These are phyloP conservation scores for Saccharomycopsis hybrid DNA, from an alignment of 1,139 yeast genomes.

Conservation along the genomic window DNA sequence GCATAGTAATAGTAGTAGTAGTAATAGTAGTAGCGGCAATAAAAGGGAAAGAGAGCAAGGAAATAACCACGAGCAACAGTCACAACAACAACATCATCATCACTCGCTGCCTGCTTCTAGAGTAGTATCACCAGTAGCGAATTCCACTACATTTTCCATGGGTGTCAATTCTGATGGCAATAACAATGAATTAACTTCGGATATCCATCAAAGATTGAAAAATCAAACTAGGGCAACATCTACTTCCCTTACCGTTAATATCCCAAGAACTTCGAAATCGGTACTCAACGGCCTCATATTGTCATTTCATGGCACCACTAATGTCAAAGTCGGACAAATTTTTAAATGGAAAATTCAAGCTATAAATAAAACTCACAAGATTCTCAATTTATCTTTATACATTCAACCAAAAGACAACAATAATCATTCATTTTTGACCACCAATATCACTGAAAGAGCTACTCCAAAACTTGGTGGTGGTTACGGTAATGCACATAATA, in stretches of 20 bases:
- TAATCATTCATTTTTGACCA: slow-evolving; percentile 31
- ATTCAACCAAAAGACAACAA: slow-evolving; percentile 21
- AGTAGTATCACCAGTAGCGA: slow-evolving; percentile 11
- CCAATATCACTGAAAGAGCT: too few relatives aligned
- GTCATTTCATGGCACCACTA: slow-evolving; percentile 58
- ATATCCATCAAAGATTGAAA: slow-evolving; percentile 21
- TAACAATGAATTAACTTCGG: neutral
- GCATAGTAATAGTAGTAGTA: neutral
- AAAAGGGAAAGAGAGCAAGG: too few relatives aligned
- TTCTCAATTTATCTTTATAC: slow-evolving; percentile 35
- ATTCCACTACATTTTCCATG: slow-evolving; percentile 13
- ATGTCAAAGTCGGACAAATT: slow-evolving; percentile 53
- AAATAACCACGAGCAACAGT: neutral
- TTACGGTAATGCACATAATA: slow-evolving; percentile 14
- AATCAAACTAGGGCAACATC: slow-evolving; percentile 32
- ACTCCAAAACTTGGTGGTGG: too few relatives aligned
- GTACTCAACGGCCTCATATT: slow-evolving; percentile 45
- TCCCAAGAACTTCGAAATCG: slow-evolving; percentile 31
- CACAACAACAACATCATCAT: too few relatives aligned
- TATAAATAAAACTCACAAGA: slow-evolving; percentile 47
- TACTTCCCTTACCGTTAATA: slow-evolving; percentile 38
- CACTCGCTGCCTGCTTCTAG: too few relatives aligned
- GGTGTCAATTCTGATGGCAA: slow-evolving; percentile 7
- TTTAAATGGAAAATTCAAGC: slow-evolving; percentile 64
- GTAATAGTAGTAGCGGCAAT: neutral